Conservation (phyloP, 1,139 yeast genomes). For the Yamadazyma triangularis region DNA sequence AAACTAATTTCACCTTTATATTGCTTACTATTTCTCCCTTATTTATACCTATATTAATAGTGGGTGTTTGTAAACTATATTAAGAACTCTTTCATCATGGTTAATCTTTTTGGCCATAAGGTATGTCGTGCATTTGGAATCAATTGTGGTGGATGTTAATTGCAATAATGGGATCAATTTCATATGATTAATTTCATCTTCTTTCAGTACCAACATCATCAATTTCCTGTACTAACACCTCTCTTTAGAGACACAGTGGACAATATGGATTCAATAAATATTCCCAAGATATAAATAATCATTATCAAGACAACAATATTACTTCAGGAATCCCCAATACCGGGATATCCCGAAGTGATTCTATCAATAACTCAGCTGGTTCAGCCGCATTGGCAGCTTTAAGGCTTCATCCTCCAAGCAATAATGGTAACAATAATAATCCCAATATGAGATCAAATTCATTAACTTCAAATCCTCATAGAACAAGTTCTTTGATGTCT, state of each 20-base stretch:
- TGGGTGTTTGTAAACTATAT: too few species aligned
- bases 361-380: constrained; percentile 28
- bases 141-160: too few species aligned
- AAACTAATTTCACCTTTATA: too few species aligned
- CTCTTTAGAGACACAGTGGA: constrained; percentile 7
- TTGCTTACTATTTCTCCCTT: too few species aligned
- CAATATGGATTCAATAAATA: constrained; percentile 39
- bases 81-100: too few species aligned
- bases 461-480: neutral
- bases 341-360: constrained; percentile 10
- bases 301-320: constrained; percentile 15
- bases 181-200: neutral
- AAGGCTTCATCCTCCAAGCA: constrained; percentile 23
- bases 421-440: constrained; percentile 1
- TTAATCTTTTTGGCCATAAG: too few species aligned
- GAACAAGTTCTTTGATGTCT: constrained; percentile 6
- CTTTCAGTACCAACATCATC: too few species aligned
- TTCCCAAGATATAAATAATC: constrained; percentile 27
- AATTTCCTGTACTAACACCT: constrained; percentile 3
- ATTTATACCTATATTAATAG: too few species aligned
- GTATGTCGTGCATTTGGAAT: too few species aligned
- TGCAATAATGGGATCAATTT: too few species aligned
- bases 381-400: constrained; percentile 47
- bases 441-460: neutral
- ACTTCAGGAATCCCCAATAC: constrained; percentile 22